Conservation (phyloP, 352 stramenopile genomes). For the Plasmopara viticola region DNA sequence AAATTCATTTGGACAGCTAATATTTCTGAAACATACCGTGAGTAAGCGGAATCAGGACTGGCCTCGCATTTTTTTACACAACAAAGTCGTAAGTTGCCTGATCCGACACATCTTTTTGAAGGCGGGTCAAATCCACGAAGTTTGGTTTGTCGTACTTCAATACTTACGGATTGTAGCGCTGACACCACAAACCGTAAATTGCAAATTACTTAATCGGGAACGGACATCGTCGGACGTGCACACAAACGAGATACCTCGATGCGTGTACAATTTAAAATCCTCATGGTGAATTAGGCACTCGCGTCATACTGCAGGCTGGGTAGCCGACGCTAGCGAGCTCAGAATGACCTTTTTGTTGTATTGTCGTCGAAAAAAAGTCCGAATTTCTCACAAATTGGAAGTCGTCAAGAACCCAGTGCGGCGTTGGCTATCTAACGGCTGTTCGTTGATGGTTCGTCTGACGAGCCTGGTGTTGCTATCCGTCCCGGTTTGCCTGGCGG, state of each 20-base stretch:
- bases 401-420: not conserved
- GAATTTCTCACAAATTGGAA: not conserved
- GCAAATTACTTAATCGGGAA: not conserved
- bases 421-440: not conserved
- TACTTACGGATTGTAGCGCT: conserved; percentile 1
- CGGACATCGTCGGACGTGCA: not conserved
- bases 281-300: not conserved
- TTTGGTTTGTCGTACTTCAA: not conserved
- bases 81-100: not conserved
- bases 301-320: not conserved
- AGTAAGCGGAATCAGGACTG: not conserved
- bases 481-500: not conserved
- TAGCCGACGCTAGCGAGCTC: not conserved
- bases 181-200: not conserved
- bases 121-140: not conserved
- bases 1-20: not conserved
- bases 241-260: not conserved
- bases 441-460: not conserved
- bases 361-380: not conserved
- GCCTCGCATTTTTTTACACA: not conserved
- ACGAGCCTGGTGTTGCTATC: not conserved
- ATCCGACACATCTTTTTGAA: not conserved
- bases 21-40: not conserved
- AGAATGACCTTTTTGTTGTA: not conserved
- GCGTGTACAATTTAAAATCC: not conserved